phyloP scores from a whole-genome alignment of 164 flowering plant genomes.

The Hamamelis virginiana region DNA sequence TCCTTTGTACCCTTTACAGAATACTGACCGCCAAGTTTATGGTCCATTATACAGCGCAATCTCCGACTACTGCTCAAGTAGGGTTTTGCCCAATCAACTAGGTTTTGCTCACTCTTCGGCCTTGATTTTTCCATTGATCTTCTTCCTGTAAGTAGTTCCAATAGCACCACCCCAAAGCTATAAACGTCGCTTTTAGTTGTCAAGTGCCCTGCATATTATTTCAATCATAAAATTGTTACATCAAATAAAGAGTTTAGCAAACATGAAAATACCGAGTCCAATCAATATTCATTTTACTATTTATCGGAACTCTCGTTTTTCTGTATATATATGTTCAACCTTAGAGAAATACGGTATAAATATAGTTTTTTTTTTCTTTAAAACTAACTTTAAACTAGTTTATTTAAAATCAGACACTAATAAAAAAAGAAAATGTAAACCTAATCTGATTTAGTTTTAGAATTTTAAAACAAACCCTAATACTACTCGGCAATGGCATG shows the following conservation, averaged over 20 bases:
- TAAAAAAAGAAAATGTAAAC: too few species aligned
- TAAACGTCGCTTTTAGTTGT: constrained; percentile 92
- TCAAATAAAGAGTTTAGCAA: too few species aligned
- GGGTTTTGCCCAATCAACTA: constrained; percentile 79
- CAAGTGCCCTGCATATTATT: constrained; percentile 65
- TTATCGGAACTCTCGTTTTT: too few species aligned
- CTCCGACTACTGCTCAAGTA: constrained; percentile 72
- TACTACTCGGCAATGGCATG: neutral
- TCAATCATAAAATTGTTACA: neutral
- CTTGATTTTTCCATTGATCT: constrained; percentile 74
- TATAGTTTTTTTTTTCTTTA: too few species aligned
- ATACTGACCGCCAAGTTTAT: constrained; percentile 77
- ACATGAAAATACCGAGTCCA: too few species aligned
- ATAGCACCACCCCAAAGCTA: constrained; percentile 91
- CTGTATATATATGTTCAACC: too few species aligned
- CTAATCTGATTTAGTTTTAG: too few species aligned
- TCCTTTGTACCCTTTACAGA: constrained; percentile 86
- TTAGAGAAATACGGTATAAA: too few species aligned
- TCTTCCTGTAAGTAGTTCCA: constrained; percentile 86
- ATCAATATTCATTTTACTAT: too few species aligned
- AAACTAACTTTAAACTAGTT: too few species aligned
- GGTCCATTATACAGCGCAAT: constrained; percentile 73
- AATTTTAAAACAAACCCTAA: too few species aligned
- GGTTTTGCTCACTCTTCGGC: constrained; percentile 73
- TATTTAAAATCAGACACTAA: too few species aligned